Percentiles rank a stretch among this genome's conserved stretches.
Evolutionary conservation across 2,329 filamentous ascomycete genomes (phyloP).

Genomic region (Diplocarpon rosae): DNA sequence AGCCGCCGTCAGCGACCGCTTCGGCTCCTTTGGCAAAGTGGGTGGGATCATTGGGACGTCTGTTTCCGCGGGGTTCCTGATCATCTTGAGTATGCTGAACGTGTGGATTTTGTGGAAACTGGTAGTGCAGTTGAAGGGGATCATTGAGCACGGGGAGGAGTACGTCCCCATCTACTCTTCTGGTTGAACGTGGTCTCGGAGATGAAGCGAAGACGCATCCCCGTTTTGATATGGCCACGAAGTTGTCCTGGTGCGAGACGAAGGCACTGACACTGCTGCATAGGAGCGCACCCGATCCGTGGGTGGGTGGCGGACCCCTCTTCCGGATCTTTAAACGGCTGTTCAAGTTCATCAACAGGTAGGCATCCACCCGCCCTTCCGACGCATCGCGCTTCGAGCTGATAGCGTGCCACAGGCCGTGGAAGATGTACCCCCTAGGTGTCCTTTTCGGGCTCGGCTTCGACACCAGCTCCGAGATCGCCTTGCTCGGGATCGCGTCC

Average conservation of each 20-base stretch:
- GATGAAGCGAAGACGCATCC: not conserved
- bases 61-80: constrained; percentile 72
- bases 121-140: constrained; percentile 35
- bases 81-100: constrained; percentile 75
- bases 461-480: constrained; percentile 90
- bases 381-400: not conserved
- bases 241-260: no score
- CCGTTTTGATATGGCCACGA: not conserved
- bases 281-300: constrained; percentile 12
- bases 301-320: constrained; percentile 56
- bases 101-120: constrained; percentile 75
- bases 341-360: constrained; percentile 57
- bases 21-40: constrained; percentile 67
- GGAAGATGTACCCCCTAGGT: constrained; percentile 94
- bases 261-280: no score
- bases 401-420: constrained; percentile 38
- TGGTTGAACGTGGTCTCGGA: not conserved
- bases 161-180: no score
- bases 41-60: constrained; percentile 85
- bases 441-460: constrained; percentile 87
- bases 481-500: constrained; percentile 78
- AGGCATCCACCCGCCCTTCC: not conserved
- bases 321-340: constrained; percentile 60
- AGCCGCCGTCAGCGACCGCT: constrained; percentile 68
- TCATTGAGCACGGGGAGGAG: constrained; percentile 18